A percentile compares a stretch with the other conserved stretches of the same genome.
Conservation (phyloP, 495 filamentous ascomycete genomes). For the Pseudoneurospora amorphoporcata region DNA sequence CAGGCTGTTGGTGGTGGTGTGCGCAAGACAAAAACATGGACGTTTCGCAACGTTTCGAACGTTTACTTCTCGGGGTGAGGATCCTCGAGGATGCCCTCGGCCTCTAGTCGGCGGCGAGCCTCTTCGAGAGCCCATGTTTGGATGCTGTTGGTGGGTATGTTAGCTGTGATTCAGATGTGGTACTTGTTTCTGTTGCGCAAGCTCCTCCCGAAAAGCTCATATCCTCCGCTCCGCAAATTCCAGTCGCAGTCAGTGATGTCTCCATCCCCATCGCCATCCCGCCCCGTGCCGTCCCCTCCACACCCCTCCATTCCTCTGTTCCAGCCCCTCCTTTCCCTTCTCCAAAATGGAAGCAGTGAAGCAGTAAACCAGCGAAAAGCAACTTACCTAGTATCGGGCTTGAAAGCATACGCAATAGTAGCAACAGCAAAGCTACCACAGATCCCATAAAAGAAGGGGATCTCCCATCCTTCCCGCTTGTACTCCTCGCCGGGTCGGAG, state of each 20-base stretch:
- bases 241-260: too few relatives aligned
- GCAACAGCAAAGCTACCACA: constrained; percentile 69
- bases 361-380: background rate
- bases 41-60: background rate
- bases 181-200: background rate
- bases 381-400: constrained; percentile 65
- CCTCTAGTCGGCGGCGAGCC: constrained; percentile 83
- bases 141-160: constrained; percentile 53
- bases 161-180: constrained; percentile 1
- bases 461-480: constrained; percentile 94
- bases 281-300: background rate
- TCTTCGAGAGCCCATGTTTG: constrained; percentile 99
- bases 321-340: background rate
- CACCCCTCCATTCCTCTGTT: background rate
- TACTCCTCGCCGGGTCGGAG: constrained; percentile 89
- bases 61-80: constrained; percentile 39
- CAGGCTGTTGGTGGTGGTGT: too few relatives aligned
- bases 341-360: too few relatives aligned
- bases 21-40: too few relatives aligned
- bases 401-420: constrained; percentile 81
- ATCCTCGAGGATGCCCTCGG: constrained; percentile 85
- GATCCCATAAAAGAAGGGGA: constrained; percentile 77
- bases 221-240: too few relatives aligned
- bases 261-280: background rate
- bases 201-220: background rate